Conservation (phyloP, 2,329 filamentous ascomycete genomes). For the Cytospora piceae region DNA sequence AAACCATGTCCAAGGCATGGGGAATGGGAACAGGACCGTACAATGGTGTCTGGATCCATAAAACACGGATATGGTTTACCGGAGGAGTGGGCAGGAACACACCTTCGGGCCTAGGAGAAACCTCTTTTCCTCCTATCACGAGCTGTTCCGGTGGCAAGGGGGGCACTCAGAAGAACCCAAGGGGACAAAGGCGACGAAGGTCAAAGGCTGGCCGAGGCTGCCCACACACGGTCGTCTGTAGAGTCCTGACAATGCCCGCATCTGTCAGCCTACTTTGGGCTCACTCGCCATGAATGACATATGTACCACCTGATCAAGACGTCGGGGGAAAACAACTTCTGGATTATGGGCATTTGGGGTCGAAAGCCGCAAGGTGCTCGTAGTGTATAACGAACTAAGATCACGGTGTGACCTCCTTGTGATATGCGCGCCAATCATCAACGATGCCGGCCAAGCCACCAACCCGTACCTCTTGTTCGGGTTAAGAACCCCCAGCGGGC, state of each 20-base stretch:
- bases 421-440: constrained; percentile 30
- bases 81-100: constrained; percentile 9
- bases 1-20: constrained; percentile 1
- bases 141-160: constrained; percentile 13
- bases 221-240: background rate
- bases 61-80: background rate
- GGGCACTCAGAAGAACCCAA: background rate
- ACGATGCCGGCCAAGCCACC: constrained; percentile 8
- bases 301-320: constrained; percentile 7
- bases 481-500: constrained; percentile 15
- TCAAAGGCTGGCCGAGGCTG: background rate
- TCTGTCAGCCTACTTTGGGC: background rate
- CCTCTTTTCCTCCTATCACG: constrained; percentile 29
- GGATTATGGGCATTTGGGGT: background rate
- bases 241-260: constrained; percentile 6
- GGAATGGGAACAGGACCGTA: constrained; percentile 2
- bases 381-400: background rate
- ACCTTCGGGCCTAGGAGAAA: constrained; percentile 20
- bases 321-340: background rate
- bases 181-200: background rate
- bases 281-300: background rate
- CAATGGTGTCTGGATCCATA: constrained; percentile 2
- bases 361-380: background rate
- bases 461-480: constrained; percentile 13
- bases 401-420: constrained; percentile 18